Percentiles rank a stretch among this genome's conserved stretches.
phyloP scores from a whole-genome alignment of 352 stramenopile species.

The Phytophthora fragariaefolia region DNA sequence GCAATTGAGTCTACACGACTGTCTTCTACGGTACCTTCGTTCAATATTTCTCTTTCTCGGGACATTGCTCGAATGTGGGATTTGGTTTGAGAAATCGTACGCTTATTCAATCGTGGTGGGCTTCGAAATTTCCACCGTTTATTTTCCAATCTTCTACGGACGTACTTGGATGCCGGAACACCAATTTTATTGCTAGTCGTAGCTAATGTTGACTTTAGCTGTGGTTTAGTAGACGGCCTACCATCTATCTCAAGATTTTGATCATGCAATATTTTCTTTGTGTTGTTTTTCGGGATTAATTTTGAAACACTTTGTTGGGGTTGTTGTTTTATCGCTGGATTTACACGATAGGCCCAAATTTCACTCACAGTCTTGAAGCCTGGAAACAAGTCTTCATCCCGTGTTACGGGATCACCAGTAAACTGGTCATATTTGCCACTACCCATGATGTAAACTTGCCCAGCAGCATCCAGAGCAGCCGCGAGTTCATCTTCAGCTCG shows the following conservation, averaged over 20 bases:
- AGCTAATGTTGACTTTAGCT: background rate
- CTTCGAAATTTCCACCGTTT: slow-evolving; percentile 71
- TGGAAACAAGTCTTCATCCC: slow-evolving; percentile 66
- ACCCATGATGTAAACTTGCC: slow-evolving; percentile 94
- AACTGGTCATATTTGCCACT: slow-evolving; percentile 89
- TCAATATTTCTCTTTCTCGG: slow-evolving; percentile 15
- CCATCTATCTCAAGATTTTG: background rate
- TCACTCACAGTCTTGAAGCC: slow-evolving; percentile 68
- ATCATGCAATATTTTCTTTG: slow-evolving; percentile 10
- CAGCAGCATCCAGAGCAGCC: slow-evolving; percentile 89
- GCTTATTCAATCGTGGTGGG: slow-evolving; percentile 61
- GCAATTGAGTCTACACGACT: slow-evolving; percentile 9
- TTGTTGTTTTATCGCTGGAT: slow-evolving; percentile 22
- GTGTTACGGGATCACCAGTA: slow-evolving; percentile 47
- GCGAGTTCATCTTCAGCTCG: slow-evolving; percentile 86
- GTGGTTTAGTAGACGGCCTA: background rate
- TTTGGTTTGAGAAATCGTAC: slow-evolving; percentile 41
- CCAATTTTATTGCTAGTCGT: background rate
- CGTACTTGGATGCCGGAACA: slow-evolving; percentile 45
- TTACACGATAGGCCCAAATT: slow-evolving; percentile 66
- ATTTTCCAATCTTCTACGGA: slow-evolving; percentile 70
- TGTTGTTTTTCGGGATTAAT: background rate
- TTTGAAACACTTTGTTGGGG: slow-evolving; percentile 4
- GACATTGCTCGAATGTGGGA: slow-evolving; percentile 28
- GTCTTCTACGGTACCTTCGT: slow-evolving; percentile 13